Base-by-base conservation (phyloP, 495 filamentous ascomycete genomes). In the Talaromyces adpressus region DNA sequence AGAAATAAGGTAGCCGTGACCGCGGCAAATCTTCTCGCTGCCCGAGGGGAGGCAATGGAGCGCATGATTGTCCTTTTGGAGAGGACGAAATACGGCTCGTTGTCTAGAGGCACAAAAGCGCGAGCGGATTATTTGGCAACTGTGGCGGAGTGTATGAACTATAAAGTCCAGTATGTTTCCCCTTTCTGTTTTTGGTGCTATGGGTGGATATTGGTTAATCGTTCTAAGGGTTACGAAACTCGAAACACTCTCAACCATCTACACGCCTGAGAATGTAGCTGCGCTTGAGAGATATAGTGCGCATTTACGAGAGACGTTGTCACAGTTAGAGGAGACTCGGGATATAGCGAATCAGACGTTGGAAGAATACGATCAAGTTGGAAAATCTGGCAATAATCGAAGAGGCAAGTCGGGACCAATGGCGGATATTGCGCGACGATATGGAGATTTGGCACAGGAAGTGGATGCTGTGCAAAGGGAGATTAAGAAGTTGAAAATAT, bases 51-150 rank as follows among this genome's bases (percentile, higher is more conserved):
- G 23, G 61, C 78, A 1, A 54, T 81, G 5, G 78, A 81, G 68
- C 71, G 73, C n/a, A 74, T 71, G 22, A 71, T 81, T 30, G 67
- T 74, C 7, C 65, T 75, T 12, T 72, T 88, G 6, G 85, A 88
- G 67, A 77, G 81, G 54, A 79, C 74, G 8, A 90, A 89, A 66
- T 88, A 92, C 73, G 89, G 89, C 45, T 72, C 81, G 3, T 66
- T 90, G 3, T 82, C 89, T 6, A 77, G 88, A 6, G 74, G 74
- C 58, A 77, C 78, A 16, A 82, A 77, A 63, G 78, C 84, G 0
- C 77, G 79, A 65, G 78, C 81, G 2, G 84, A 85, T 62, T 82
- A 83, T 59, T 75, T 91, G 32, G 82, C 84, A 45, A 75, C 82
- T n/a, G 80, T 82, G 36, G 87, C 87, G 6, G 72, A 79, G 41